phyloP scores from a whole-genome alignment of 1,284 basidiomycete species.

The Ustilago shanxiensis region DNA sequence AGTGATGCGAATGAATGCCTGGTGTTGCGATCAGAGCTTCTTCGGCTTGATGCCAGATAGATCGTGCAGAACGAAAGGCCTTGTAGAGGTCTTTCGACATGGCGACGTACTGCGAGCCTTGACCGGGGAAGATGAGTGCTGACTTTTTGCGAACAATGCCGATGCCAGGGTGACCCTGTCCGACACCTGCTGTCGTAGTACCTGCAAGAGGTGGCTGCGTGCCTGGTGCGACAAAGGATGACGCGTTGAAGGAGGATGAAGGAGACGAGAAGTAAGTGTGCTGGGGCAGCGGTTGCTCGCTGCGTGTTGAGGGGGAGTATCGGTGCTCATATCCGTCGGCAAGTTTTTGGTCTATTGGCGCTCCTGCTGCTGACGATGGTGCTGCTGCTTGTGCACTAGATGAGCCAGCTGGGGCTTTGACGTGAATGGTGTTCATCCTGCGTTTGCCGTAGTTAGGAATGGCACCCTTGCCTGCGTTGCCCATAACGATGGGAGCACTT shows the following conservation, averaged over 20 bases:
- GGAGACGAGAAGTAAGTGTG: conserved; percentile 67
- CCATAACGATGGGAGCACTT: conserved; percentile 47
- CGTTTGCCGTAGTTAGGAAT: conserved; percentile 62
- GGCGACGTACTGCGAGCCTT: conserved; percentile 68
- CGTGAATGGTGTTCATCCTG: conserved; percentile 32
- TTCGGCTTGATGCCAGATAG: conserved; percentile 66
- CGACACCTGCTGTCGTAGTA: conserved; percentile 42
- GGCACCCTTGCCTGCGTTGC: conserved; percentile 63
- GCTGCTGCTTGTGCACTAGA: background rate
- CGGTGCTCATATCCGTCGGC: conserved; percentile 31
- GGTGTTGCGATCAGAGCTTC: conserved; percentile 59
- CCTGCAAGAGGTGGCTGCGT: conserved; percentile 53
- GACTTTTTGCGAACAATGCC: conserved; percentile 58
- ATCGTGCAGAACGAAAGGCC: conserved; percentile 58
- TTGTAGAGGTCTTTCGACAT: conserved; percentile 68
- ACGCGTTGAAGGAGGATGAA: conserved; percentile 65
- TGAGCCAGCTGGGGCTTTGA: conserved; percentile 20
- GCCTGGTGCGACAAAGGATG: conserved; percentile 59
- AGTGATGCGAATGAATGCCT: conserved; percentile 42
- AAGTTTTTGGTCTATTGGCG: conserved; percentile 19
- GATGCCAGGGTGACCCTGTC: conserved; percentile 44
- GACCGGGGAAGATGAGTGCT: conserved; percentile 66
- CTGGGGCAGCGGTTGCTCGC: conserved; percentile 60
- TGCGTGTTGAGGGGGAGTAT: conserved; percentile 49
- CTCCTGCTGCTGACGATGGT: background rate